Conservation (phyloP, 495 filamentous ascomycete species). For the Darksidea phi region DNA sequence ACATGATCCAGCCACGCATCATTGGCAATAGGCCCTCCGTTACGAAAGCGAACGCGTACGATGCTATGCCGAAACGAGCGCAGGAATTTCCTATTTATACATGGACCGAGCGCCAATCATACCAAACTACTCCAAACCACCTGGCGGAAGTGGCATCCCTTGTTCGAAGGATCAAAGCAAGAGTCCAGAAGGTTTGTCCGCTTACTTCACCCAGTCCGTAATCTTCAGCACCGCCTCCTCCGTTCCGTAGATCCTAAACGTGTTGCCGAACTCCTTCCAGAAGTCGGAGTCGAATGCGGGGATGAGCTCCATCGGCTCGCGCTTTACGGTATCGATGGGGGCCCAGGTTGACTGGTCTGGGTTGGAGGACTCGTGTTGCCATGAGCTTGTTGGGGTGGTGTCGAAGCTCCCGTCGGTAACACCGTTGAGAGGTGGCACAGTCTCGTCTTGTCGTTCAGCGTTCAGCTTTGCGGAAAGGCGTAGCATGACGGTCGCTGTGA, state of each 20-base stretch:
- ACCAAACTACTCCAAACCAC: no score
- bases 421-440: not conserved
- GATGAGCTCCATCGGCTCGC: slow-evolving; percentile 39
- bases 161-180: no score
- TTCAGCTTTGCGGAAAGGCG: slow-evolving; percentile 58
- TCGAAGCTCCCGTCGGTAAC: slow-evolving; percentile 6
- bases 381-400: not conserved
- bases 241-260: slow-evolving; percentile 64
- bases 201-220: slow-evolving; percentile 16
- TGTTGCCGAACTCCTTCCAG: slow-evolving; percentile 65
- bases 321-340: slow-evolving; percentile 2
- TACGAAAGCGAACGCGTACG: no score
- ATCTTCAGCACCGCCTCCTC: slow-evolving; percentile 50
- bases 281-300: slow-evolving; percentile 54
- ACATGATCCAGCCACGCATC: no score
- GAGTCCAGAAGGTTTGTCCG: not conserved
- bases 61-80: no score
- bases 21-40: no score
- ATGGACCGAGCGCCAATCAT: no score
- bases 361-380: slow-evolving; percentile 8
- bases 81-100: no score
- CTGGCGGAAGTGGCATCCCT: no score
- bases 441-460: slow-evolving; percentile 11
- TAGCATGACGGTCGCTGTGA: slow-evolving; percentile 65
- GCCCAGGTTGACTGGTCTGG: not conserved